Evolutionary conservation across 108 stramenopile species (phyloP).

Genomic region (Cyclostephanos tholiformis): DNA sequence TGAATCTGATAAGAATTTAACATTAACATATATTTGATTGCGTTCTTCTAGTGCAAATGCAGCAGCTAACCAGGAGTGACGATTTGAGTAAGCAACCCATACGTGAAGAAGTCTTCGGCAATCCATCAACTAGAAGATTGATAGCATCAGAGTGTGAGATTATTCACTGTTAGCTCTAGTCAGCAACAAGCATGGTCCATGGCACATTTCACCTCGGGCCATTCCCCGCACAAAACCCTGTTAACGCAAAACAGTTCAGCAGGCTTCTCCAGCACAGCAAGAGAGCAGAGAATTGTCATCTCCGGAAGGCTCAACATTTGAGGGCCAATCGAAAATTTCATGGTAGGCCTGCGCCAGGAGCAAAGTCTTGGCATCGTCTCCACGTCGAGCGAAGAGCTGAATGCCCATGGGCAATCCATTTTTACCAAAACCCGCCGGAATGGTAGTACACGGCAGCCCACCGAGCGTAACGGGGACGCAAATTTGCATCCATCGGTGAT

Average conservation of each 20-base stretch:
- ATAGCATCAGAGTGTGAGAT: too few relatives aligned
- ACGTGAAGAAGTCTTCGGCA: too few relatives aligned
- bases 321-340: not conserved
- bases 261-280: too few relatives aligned
- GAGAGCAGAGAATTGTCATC: not conserved
- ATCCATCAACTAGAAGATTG: too few relatives aligned
- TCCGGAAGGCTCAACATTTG: not conserved
- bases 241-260: too few relatives aligned
- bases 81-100: too few relatives aligned
- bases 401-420: slow-evolving; percentile 50
- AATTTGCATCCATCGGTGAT: slow-evolving; percentile 73
- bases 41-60: too few relatives aligned
- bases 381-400: slow-evolving; percentile 44
- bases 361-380: slow-evolving; percentile 5
- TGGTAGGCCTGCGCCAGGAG: not conserved
- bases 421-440: slow-evolving; percentile 48
- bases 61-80: too few relatives aligned
- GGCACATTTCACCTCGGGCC: too few relatives aligned
- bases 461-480: slow-evolving; percentile 52
- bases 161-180: too few relatives aligned
- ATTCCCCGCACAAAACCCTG: too few relatives aligned
- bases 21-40: not conserved
- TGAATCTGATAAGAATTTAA: not conserved
- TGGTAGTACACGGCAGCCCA: slow-evolving; percentile 57
- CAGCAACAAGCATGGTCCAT: too few relatives aligned